Evolutionary conservation across 805 yeast species (phyloP), one percentile per base, ranked within the genome.

Genomic region (Ogataea philodendri): DNA sequence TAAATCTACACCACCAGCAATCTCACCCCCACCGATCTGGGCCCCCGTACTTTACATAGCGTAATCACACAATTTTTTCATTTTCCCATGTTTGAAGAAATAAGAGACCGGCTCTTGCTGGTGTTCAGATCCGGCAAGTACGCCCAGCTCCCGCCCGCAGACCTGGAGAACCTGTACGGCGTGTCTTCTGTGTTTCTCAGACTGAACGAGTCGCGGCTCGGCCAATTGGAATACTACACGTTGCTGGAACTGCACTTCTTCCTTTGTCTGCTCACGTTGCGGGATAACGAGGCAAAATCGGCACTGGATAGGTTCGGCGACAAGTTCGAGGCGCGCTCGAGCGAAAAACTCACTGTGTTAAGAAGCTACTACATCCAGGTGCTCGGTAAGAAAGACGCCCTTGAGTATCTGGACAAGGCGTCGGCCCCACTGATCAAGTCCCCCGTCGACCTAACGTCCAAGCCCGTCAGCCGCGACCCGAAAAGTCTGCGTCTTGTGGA

Each of bases 211-310:
- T 17, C 58, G 55, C 21, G 46, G 36, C 26, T 70, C 48, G 23
- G 33, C n/a, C 69, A 76, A n/a, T 59, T 71, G 33, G 76, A 72
- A 35, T 57, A 62, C 22, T 79, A 72, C 54, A 67, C 73, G 6
- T 57, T 89, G 19, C 65, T 79, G 45, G 95, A 86, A 55, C 70
- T 86, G 50, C 78, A 83, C 33, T 85, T 86, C 57, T 76, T 75
- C 51, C 65, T 88, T 11, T 63, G 80, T 5, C 58, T 89, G 22
- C 57, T 71, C 37, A 64, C 82, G n/a, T 67, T 74, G 32, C 71
- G 77, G 39, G 95, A 86, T 52, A 60, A 67, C 3, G 87, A 79
- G 44, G 96, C 96, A 8, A 75, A 81, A 47, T 60, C 73, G 8
- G 63, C 76, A 42, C 69, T 86, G 39, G 84, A 81, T 39, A 64